These are phyloP conservation scores for Aspergillus asperescens DNA, from an alignment of 495 filamentous ascomycete genomes.

Conservation along the genomic window DNA sequence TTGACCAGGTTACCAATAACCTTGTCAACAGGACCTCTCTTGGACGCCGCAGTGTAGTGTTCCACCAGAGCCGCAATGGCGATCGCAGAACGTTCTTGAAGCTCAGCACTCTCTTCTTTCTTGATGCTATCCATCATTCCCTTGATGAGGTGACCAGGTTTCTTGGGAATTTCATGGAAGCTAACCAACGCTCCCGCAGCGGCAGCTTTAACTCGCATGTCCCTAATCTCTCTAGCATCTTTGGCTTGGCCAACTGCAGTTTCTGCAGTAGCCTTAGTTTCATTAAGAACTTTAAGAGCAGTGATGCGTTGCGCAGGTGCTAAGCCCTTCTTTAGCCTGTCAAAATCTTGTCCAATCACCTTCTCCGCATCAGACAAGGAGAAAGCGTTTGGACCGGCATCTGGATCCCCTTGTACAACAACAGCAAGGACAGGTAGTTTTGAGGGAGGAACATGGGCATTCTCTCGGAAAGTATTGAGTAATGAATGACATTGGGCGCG, in stretches of 20 bases:
- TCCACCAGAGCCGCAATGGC: slow-evolving; percentile 81
- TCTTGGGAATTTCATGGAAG: slow-evolving; percentile 82
- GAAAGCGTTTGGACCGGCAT: slow-evolving; percentile 87
- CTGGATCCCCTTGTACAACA: slow-evolving; percentile 84
- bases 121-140: slow-evolving; percentile 98
- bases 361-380: slow-evolving; percentile 82
- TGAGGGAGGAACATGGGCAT: slow-evolving; percentile 62
- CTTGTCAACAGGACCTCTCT: slow-evolving; percentile 81
- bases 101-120: slow-evolving; percentile 82
- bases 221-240: slow-evolving; percentile 69
- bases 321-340: slow-evolving; percentile 76
- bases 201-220: slow-evolving; percentile 80
- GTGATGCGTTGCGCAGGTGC: slow-evolving; percentile 79
- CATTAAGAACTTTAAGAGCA: slow-evolving; percentile 64
- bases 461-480: slow-evolving; percentile 81
- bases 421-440: slow-evolving; percentile 77
- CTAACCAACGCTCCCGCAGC: slow-evolving; percentile 83
- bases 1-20: slow-evolving; percentile 90
- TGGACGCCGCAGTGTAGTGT: slow-evolving; percentile 69
- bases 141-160: slow-evolving; percentile 84
- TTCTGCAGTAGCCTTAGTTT: slow-evolving; percentile 63
- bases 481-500: slow-evolving; percentile 86
- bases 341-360: slow-evolving; percentile 75
- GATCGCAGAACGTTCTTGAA: slow-evolving; percentile 81
- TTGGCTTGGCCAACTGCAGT: slow-evolving; percentile 73